A percentile compares a stretch with the other conserved stretches of the same genome.
phyloP scores from a whole-genome alignment of 768 basidiomycete genomes.

The Chalciporus piperatus region DNA sequence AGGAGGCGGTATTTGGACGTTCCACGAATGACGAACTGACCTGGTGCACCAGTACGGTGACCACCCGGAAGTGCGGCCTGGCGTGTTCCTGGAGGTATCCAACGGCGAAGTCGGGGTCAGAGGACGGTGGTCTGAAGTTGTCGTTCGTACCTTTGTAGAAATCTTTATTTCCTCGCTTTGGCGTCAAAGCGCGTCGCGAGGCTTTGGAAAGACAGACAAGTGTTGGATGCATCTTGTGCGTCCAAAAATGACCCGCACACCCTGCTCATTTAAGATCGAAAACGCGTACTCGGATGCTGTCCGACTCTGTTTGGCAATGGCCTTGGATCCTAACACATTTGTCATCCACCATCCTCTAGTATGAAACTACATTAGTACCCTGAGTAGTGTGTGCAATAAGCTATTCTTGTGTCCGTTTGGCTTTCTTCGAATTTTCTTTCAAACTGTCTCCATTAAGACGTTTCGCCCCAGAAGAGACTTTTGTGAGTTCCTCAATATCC shows the following conservation, averaged over 20 bases:
- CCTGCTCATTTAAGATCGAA: no score
- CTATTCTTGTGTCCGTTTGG: conserved; percentile 22
- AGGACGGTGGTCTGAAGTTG: not conserved
- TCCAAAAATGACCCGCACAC: no score
- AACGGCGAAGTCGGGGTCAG: not conserved
- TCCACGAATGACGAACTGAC: conserved; percentile 75
- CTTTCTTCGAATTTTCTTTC: conserved; percentile 29
- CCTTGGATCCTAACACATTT: no score
- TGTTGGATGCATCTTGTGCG: conserved; percentile 75
- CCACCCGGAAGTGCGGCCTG: conserved; percentile 83
- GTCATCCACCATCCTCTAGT: no score
- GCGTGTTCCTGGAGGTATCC: conserved; percentile 57
- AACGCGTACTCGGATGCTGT: no score
- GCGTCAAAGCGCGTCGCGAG: conserved; percentile 74
- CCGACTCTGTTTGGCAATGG: no score
- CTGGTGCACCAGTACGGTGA: conserved; percentile 84
- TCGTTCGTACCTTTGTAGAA: conserved; percentile 85
- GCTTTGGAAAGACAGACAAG: conserved; percentile 74
- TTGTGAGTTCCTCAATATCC: conserved; percentile 26
- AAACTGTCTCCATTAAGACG: conserved; percentile 18
- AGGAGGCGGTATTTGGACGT: conserved; percentile 78
- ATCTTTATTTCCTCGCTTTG: conserved; percentile 92
- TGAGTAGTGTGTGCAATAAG: not conserved
- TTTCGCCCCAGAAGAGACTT: conserved; percentile 22
- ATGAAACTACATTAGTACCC: not conserved